Evolutionary conservation across 495 filamentous ascomycete species (phyloP), one percentile per base, ranked within the genome.

Genomic region (Thozetella sp.): DNA sequence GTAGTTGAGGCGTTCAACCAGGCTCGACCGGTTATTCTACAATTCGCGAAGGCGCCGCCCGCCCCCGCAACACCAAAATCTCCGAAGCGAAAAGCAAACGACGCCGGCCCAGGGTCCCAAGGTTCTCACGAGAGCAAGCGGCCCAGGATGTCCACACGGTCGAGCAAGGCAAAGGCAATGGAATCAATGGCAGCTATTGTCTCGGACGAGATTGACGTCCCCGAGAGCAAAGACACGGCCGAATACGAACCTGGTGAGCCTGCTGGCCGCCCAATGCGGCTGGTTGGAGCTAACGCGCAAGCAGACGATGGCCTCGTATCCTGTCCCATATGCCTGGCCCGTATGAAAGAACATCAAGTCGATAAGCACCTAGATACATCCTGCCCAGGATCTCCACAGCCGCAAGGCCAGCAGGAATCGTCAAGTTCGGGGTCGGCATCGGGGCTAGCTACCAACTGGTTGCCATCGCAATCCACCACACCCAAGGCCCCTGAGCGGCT

Each of bases 241-340:
- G 61, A 70, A 20, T 63, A 63, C 26, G 70, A 80, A 57, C 64
- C 72, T 62, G 66, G 64, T 62, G 64, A 51, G 59, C 51, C 12
- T 1, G 12, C 37, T 22, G 17, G 12, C 10, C n/a, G 13, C 22
- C 15, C 2, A n/a, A 19, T 22, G 0, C 23, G 23, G 51, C 12
- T 11, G 13, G 15, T 10, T 20, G 10, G 22, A 43, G 57, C 55
- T 72, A 71, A 79, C 68, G 76, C 10, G 0, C 0, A 37, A 22
- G 55, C 67, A 84, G 87, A 88, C 54, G 89, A 94, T 62, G 93
- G 91, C 4, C 74, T 94, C 20, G 88, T 92, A 2, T 74, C 84
- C 17, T 99, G 95, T 72, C 95, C 95, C 0, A 88, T 93, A 4
- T 99, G 95, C 70, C 70, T 72, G 23, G 78, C 81, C 56, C 82